Evolutionary conservation across 441 rosid genomes (phyloP).

Genomic region (Adansonia gregorii): DNA sequence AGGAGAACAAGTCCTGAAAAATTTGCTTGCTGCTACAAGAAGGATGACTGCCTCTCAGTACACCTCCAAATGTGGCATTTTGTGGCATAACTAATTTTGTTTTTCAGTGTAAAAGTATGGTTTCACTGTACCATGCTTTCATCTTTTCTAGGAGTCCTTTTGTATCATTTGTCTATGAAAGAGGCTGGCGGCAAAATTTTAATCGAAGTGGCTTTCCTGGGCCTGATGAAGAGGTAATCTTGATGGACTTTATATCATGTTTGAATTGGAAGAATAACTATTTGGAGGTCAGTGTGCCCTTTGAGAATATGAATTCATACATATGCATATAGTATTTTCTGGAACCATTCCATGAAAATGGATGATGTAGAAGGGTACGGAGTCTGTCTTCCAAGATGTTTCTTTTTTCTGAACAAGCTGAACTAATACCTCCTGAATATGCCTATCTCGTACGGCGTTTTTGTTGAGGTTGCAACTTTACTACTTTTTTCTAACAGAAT

Average conservation of each 20-base stretch:
- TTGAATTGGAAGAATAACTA: too few species aligned
- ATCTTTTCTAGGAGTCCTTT: constrained; percentile 72
- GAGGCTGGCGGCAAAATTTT: constrained; percentile 94
- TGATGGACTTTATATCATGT: constrained; percentile 20
- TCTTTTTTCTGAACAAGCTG: background rate
- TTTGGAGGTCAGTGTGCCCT: too few species aligned
- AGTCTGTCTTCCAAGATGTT: background rate
- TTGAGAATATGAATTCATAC: background rate
- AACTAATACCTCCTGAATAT: background rate
- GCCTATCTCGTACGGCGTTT: background rate
- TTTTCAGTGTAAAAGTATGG: background rate
- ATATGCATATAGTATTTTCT: background rate
- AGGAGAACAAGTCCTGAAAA: background rate
- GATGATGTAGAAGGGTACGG: background rate
- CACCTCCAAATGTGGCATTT: background rate
- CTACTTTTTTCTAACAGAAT: constrained; percentile 18
- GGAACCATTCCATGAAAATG: background rate
- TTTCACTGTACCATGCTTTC: constrained; percentile 9
- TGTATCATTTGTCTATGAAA: constrained; percentile 88
- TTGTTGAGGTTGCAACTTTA: constrained; percentile 4
- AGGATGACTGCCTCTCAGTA: background rate
- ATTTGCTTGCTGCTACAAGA: background rate
- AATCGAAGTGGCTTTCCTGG: constrained; percentile 84
- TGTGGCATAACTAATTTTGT: background rate
- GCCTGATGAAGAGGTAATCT: constrained; percentile 82